Percentiles rank a stretch among this genome's conserved stretches.
Evolutionary conservation across 176 grass and related monocot genomes (phyloP).

Genomic region (Carex littledalei): DNA sequence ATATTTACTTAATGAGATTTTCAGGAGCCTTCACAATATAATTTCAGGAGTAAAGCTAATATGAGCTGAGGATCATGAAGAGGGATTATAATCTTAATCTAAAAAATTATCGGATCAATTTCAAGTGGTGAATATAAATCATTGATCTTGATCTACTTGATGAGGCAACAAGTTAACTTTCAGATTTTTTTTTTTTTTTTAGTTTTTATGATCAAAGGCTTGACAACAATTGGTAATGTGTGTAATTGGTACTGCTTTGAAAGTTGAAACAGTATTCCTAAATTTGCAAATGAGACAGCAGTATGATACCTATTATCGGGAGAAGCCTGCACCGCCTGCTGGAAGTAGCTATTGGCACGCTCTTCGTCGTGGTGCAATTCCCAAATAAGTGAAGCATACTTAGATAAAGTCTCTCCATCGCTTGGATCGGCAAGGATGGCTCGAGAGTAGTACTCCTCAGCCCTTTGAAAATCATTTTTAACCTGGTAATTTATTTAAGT

Average conservation of each 20-base stretch:
- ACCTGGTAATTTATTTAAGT: constrained; percentile 28
- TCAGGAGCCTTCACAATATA: too few relatives aligned
- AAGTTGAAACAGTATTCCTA: background rate
- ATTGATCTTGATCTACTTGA: too few relatives aligned
- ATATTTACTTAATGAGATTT: too few relatives aligned
- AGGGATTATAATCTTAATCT: too few relatives aligned
- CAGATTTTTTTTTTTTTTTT: too few relatives aligned
- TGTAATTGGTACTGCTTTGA: background rate
- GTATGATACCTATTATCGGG: constrained; percentile 42
- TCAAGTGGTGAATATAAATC: too few relatives aligned
- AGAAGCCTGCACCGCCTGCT: constrained; percentile 51
- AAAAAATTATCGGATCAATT: too few relatives aligned
- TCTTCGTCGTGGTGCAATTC: constrained; percentile 71
- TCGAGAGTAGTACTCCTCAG: constrained; percentile 94
- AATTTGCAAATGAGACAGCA: background rate
- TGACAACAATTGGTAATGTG: background rate
- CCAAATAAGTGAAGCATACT: constrained; percentile 92
- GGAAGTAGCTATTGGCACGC: constrained; percentile 71
- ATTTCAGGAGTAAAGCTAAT: too few relatives aligned
- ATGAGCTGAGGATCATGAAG: too few relatives aligned
- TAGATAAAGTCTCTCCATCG: constrained; percentile 78
- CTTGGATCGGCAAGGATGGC: constrained; percentile 62
- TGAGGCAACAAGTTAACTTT: too few relatives aligned
- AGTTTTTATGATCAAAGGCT: background rate
- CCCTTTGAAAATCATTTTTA: constrained; percentile 48